phyloP scores from a whole-genome alignment of 2,329 filamentous ascomycete species.

The Dactylellina parvicollis region DNA sequence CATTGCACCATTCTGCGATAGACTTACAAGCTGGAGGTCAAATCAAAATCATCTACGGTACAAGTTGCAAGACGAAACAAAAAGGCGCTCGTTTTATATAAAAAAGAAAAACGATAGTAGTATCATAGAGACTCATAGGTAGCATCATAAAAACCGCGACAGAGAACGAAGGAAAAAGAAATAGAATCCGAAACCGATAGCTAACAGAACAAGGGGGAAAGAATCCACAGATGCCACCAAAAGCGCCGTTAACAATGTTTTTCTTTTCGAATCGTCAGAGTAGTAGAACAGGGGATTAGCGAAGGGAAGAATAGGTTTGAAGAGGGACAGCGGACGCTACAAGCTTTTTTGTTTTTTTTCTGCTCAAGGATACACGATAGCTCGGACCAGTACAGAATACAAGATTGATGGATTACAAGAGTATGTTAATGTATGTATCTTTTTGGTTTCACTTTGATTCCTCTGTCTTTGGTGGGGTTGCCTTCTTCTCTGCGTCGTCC shows the following conservation, averaged over 20 bases:
- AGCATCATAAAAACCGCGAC: slow-evolving; percentile 4
- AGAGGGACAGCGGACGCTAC: not conserved
- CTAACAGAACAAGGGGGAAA: not conserved
- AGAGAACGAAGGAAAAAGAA: slow-evolving; percentile 12
- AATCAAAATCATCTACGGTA: not conserved
- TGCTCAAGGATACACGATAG: slow-evolving; percentile 10
- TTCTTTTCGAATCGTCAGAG: slow-evolving; percentile 28
- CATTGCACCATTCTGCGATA: slow-evolving; percentile 6
- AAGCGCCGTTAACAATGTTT: slow-evolving; percentile 54
- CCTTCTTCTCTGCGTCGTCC: slow-evolving; percentile 50
- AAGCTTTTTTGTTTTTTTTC: too few species aligned
- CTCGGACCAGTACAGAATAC: slow-evolving; percentile 16
- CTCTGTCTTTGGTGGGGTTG: slow-evolving; percentile 39
- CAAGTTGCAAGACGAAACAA: not conserved
- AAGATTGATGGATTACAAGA: not conserved
- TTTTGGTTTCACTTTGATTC: slow-evolving; percentile 18
- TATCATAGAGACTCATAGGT: slow-evolving; percentile 3
- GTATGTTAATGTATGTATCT: not conserved
- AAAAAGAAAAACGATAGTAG: slow-evolving; percentile 12
- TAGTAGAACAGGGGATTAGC: slow-evolving; percentile 22
- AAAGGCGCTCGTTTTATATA: not conserved
- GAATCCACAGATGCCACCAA: slow-evolving; percentile 45
- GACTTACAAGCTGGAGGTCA: slow-evolving; percentile 1
- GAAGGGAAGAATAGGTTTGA: slow-evolving; percentile 27
- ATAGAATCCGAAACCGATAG: slow-evolving; percentile 2